phyloP scores from a whole-genome alignment of 768 basidiomycete species.

The Suillus americanus region DNA sequence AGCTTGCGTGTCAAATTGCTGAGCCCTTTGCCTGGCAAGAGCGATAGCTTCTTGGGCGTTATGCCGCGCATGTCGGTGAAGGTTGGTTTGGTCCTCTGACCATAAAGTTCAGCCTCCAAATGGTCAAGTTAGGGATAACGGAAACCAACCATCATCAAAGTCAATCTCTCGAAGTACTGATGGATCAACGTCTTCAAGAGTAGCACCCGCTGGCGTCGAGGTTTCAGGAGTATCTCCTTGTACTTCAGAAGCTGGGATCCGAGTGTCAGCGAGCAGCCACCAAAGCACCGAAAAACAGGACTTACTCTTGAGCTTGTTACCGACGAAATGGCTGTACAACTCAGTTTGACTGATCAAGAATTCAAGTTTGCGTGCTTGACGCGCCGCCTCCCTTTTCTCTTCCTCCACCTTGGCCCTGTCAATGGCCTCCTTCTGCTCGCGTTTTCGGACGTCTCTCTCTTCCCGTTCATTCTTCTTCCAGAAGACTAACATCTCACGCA shows the following conservation, averaged over 20 bases:
- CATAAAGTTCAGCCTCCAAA: constrained; percentile 5
- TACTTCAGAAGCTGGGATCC: constrained; percentile 64
- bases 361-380: constrained; percentile 95
- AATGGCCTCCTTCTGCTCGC: constrained; percentile 91
- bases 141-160: constrained; percentile 80
- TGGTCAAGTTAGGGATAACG: constrained; percentile 3
- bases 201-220: constrained; percentile 54
- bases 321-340: constrained; percentile 98
- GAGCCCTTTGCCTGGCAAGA: constrained; percentile 74
- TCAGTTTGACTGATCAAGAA: constrained; percentile 99
- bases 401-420: constrained; percentile 88
- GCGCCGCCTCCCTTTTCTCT: constrained; percentile 88
- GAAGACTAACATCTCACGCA: constrained; percentile 95
- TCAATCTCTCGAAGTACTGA: constrained; percentile 69
- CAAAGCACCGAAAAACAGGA: constrained; percentile 10
- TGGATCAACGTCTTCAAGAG: constrained; percentile 55
- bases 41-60: constrained; percentile 90
- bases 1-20: constrained; percentile 83
- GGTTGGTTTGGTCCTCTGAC: constrained; percentile 83
- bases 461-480: constrained; percentile 99
- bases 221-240: constrained; percentile 56
- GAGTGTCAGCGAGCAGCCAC: constrained; percentile 13
- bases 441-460: constrained; percentile 88
- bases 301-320: constrained; percentile 91
- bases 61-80: constrained; percentile 78